Conservation (phyloP, 495 filamentous ascomycete species). For the Penicillium mononematosum region DNA sequence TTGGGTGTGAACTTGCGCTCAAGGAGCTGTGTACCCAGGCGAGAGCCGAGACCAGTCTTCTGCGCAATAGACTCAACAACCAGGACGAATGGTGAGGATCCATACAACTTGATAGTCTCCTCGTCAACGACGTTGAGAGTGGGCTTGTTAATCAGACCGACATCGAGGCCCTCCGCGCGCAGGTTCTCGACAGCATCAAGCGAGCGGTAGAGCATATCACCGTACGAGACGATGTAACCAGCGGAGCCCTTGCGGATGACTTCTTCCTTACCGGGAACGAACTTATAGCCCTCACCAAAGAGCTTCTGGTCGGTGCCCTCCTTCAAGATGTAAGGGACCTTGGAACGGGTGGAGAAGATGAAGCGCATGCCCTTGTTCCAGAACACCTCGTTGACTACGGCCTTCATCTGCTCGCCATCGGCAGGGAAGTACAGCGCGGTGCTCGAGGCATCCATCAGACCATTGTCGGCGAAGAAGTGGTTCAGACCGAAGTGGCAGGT, state of each 20-base stretch:
- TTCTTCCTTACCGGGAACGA: slow-evolving; percentile 42
- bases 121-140: slow-evolving; percentile 43
- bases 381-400: slow-evolving; percentile 40
- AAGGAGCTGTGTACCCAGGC: slow-evolving; percentile 35
- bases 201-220: slow-evolving; percentile 44
- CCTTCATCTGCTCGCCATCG: slow-evolving; percentile 46
- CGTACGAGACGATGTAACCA: slow-evolving; percentile 41
- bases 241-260: slow-evolving; percentile 37
- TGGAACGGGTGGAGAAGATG: slow-evolving; percentile 44
- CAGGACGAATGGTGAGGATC: slow-evolving; percentile 35
- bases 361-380: slow-evolving; percentile 39
- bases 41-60: slow-evolving; percentile 44
- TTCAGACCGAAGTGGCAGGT: slow-evolving; percentile 45
- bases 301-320: slow-evolving; percentile 38
- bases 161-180: slow-evolving; percentile 33
- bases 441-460: slow-evolving; percentile 34
- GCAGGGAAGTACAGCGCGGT: slow-evolving; percentile 42
- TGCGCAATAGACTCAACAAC: slow-evolving; percentile 41
- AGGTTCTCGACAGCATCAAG: slow-evolving; percentile 41
- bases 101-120: slow-evolving; percentile 38
- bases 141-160: slow-evolving; percentile 43
- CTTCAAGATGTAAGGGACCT: slow-evolving; percentile 43
- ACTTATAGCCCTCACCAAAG: slow-evolving; percentile 37
- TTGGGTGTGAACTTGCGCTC: slow-evolving; percentile 38
- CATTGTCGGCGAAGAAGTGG: slow-evolving; percentile 45